Base-by-base conservation (phyloP, 139 green algal species). In the Tetraselmis striata region DNA sequence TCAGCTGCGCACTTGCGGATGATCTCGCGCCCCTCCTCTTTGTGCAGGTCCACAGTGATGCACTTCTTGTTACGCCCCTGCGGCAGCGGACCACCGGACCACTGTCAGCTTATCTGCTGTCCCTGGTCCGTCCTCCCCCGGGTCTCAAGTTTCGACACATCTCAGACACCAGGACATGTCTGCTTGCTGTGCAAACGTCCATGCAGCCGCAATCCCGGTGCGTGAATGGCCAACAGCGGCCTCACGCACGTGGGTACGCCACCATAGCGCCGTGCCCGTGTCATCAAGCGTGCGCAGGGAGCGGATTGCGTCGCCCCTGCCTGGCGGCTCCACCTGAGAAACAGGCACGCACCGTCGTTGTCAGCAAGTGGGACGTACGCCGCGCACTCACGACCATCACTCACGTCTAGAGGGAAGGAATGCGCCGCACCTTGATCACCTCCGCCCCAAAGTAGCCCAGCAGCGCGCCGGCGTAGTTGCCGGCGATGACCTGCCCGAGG, bases 401-500 rank as follows among this genome's bases (percentile, higher is more conserved):
- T n/a, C n/a, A n/a, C n/a, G n/a, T n/a, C n/a, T n/a, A n/a, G n/a
- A n/a, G n/a, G n/a, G n/a, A n/a, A n/a, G n/a, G n/a, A n/a, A n/a
- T 45, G 77, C 1, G 58, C 31, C n/a, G 78, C 58, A 87, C 86
- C 85, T 96, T 96, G 83, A 95, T 94, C 1, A 96, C 92, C 29
- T 93, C 90, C 0, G 92, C 92, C 0, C 92, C 92, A 84, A 95
- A 95, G 84, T 95, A 94, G 23, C 86, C 86, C 26, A 88, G 82
- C 25, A 91, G 18, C 29, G 80, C 91, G 11, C 91, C 86, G 30
- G 82, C 88, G 59, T 93, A 94, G 82, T 96, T 96, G 59, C 92
- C 92, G 1, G 92, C 92, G 2, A 96, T 90, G 0, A 96, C 92
- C 77, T 96, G 92, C 0, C 91, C 91, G 18, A 95, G 78, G 28